A percentile compares a stretch with the other conserved stretches of the same genome.
These are phyloP conservation scores for Hypoxylon perforatum DNA, from an alignment of 495 filamentous ascomycete species.

Conservation along the genomic window DNA sequence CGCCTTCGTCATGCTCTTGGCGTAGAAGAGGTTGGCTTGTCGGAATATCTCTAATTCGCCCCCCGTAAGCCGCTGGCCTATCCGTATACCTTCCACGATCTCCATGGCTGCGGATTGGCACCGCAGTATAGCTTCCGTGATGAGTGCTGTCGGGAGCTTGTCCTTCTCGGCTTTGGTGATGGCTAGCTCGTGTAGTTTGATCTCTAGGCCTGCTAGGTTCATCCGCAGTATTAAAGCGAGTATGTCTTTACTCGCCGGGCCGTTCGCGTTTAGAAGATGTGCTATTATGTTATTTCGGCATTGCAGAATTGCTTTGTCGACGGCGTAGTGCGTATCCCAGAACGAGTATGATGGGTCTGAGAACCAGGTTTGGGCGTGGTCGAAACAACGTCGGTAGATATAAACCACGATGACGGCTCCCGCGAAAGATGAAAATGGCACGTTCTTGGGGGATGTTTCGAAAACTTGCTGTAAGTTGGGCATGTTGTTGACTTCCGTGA, in stretches of 20 bases:
- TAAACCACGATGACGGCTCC: conserved; percentile 1
- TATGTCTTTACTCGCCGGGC: neutral
- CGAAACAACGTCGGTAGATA: conserved; percentile 2
- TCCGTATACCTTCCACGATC: neutral
- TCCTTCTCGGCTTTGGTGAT: conserved; percentile 5
- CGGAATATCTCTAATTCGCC: neutral
- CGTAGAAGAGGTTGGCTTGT: neutral
- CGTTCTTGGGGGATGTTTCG: neutral
- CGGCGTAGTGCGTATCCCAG: conserved; percentile 6
- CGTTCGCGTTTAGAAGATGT: neutral
- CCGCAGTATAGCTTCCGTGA: conserved; percentile 5
- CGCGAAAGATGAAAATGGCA: conserved; percentile 1
- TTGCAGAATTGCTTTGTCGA: neutral
- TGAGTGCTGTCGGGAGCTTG: conserved; percentile 3
- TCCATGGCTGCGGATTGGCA: conserved; percentile 3
- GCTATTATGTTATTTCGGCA: conserved; percentile 1
- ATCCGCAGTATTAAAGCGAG: conserved; percentile 3
- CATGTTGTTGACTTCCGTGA: conserved; percentile 1
- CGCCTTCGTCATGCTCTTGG: conserved; percentile 4
- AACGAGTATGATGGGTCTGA: conserved; percentile 4
- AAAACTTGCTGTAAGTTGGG: neutral
- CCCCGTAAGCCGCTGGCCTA: neutral
- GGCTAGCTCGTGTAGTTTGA: conserved; percentile 8
- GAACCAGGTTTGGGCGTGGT: neutral
- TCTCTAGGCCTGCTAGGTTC: neutral